A percentile compares a stretch with the other conserved stretches of the same genome.
Evolutionary conservation across 129 eudicot genomes (phyloP).

Genomic region (Chrysanthemum lavandulifolium): DNA sequence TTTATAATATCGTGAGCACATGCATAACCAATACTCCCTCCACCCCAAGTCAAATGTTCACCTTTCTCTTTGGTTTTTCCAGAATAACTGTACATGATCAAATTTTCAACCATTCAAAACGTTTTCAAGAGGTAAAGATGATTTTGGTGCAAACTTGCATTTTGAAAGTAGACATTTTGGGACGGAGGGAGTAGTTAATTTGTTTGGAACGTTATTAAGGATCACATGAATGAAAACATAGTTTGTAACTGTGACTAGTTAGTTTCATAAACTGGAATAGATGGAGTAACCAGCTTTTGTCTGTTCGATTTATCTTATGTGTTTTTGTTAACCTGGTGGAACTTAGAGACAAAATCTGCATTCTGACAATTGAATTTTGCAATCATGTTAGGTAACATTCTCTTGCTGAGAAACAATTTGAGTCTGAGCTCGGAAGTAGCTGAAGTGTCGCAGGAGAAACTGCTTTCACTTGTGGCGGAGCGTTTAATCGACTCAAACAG

Average conservation of each 20-base stretch:
- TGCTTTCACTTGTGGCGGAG: conserved; percentile 89
- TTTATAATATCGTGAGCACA: background rate
- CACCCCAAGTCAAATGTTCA: background rate
- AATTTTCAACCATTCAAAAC: too few relatives aligned
- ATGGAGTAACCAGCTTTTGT: background rate
- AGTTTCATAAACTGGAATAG: background rate
- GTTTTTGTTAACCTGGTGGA: background rate
- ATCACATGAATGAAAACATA: conserved; percentile 15
- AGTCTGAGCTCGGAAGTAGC: conserved; percentile 66
- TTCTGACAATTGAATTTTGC: conserved; percentile 13
- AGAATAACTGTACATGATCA: too few relatives aligned
- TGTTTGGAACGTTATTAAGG: conserved; percentile 14
- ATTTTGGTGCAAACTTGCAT: background rate
- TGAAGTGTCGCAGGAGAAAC: conserved; percentile 87
- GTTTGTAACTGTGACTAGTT: conserved; percentile 4
- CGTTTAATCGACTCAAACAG: conserved; percentile 81
- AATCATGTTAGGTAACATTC: conserved; percentile 63
- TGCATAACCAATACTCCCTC: background rate
- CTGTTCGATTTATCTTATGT: background rate
- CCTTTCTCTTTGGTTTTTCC: too few relatives aligned
- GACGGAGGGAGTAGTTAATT: background rate
- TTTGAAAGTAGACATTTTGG: background rate
- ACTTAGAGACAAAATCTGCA: background rate
- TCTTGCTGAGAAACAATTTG: conserved; percentile 69
- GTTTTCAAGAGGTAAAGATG: too few relatives aligned